These are phyloP conservation scores for Anethum foeniculum DNA, from an alignment of 140 eudicot genomes.

Conservation along the genomic window DNA sequence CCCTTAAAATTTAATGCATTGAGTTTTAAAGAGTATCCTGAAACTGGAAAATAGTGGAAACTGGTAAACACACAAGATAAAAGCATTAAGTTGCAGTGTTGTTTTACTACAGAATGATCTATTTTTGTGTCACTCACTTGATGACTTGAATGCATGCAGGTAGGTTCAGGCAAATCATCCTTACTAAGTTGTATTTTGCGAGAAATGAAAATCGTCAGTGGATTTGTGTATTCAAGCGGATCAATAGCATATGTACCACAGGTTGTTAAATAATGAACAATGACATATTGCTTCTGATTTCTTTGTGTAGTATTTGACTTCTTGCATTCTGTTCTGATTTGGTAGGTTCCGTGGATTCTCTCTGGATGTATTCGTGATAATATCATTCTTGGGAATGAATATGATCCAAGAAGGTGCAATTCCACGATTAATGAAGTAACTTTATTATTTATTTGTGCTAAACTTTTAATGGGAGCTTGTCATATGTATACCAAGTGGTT, in stretches of 20 bases:
- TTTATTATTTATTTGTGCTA: neutral
- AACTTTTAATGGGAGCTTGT: neutral
- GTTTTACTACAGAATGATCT: neutral
- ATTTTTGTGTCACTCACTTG: neutral
- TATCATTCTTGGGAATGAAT: conserved; percentile 58
- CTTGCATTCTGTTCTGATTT: conserved; percentile 17
- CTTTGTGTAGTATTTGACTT: conserved; percentile 2
- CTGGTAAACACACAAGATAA: neutral
- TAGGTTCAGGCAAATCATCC: conserved; percentile 97
- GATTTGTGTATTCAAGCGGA: conserved; percentile 49
- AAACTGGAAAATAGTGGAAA: neutral
- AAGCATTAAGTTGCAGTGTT: neutral
- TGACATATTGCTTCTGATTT: conserved; percentile 1
- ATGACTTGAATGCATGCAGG: conserved; percentile 40
- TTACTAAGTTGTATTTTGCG: conserved; percentile 57
- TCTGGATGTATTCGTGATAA: conserved; percentile 93
- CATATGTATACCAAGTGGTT: neutral
- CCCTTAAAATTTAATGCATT: neutral
- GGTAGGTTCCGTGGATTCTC: conserved; percentile 88
- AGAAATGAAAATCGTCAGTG: conserved; percentile 58
- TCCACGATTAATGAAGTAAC: neutral
- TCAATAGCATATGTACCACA: conserved; percentile 81
- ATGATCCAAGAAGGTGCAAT: conserved; percentile 53
- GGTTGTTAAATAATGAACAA: conserved; percentile 29
- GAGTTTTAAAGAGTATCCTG: neutral